Evolutionary conservation across 306 rosid species (phyloP).

Genomic region (Abrus precatorius): DNA sequence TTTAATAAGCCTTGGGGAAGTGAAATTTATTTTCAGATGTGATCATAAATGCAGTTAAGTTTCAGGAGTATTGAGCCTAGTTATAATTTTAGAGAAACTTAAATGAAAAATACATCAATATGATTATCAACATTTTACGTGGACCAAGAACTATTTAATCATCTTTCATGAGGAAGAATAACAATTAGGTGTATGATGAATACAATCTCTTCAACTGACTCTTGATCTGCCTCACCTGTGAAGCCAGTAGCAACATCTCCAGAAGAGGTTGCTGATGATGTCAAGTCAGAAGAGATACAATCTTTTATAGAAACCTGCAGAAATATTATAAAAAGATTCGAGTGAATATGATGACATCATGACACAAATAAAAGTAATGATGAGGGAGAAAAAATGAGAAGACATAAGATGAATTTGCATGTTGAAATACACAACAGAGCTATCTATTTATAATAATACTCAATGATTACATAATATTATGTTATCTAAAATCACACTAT

Average conservation of each 20-base stretch:
- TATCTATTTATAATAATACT: too few relatives aligned
- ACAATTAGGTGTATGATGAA: constrained; percentile 51
- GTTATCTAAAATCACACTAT: too few relatives aligned
- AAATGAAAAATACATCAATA: neutral
- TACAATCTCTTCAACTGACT: constrained; percentile 56
- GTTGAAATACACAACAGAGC: too few relatives aligned
- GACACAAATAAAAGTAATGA: neutral
- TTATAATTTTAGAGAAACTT: constrained; percentile 8
- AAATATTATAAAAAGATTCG: constrained; percentile 14
- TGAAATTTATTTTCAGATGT: constrained; percentile 8
- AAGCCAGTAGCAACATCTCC: constrained; percentile 49
- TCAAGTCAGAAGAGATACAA: constrained; percentile 52
- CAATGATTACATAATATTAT: too few relatives aligned
- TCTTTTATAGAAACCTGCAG: constrained; percentile 63
- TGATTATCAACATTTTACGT: constrained; percentile 15
- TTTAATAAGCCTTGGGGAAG: neutral
- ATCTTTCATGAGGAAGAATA: constrained; percentile 49
- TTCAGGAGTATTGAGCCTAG: neutral
- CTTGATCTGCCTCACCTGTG: constrained; percentile 69
- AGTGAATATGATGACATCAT: constrained; percentile 13
- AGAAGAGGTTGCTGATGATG: constrained; percentile 45
- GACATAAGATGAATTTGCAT: too few relatives aligned
- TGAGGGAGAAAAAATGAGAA: too few relatives aligned
- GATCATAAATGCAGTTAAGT: constrained; percentile 15
- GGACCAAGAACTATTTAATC: constrained; percentile 16